Evolutionary conservation across 2,329 filamentous ascomycete species (phyloP).

Genomic region (Aspergillus fumigatus): DNA sequence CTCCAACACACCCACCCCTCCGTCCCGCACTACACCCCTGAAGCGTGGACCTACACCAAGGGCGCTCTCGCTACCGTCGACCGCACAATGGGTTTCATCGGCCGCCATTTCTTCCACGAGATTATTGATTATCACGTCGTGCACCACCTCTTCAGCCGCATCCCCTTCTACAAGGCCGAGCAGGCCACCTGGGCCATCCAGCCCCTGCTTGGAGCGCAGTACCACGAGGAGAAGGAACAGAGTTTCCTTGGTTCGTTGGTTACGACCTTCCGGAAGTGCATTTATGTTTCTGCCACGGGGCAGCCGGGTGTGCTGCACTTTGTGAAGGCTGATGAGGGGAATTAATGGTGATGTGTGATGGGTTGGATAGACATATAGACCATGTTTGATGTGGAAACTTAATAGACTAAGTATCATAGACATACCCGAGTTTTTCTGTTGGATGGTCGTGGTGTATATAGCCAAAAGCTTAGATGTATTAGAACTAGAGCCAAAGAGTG

Average conservation of each 20-base stretch:
- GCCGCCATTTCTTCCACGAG: conserved; percentile 61
- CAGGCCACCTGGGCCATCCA: conserved; percentile 56
- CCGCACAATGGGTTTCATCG: conserved; percentile 61
- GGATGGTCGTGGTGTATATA: not conserved
- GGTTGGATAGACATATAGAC: not conserved
- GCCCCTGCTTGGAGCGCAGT: conserved; percentile 53
- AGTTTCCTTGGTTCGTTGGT: conserved; percentile 46
- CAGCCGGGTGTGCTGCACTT: conserved; percentile 18
- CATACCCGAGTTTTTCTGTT: not conserved
- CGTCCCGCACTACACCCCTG: conserved; percentile 56
- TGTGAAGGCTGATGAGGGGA: conserved; percentile 7
- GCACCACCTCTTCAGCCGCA: conserved; percentile 59
- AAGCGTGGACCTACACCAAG: conserved; percentile 58
- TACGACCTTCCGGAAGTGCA: conserved; percentile 45
- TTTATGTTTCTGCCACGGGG: conserved; percentile 40
- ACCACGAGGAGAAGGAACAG: conserved; percentile 35
- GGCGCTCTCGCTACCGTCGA: conserved; percentile 61
- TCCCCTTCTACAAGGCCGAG: conserved; percentile 58
- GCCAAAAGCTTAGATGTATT: not conserved
- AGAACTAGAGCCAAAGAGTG: not conserved
- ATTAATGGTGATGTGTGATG: not conserved
- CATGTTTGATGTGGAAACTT: not conserved
- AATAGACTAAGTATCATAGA: not conserved
- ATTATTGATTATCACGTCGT: conserved; percentile 63
- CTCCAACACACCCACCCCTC: conserved; percentile 64